These are phyloP conservation scores for Prorocentrum cordatum DNA, from an alignment of 169 alveolate genomes.

Conservation along the genomic window DNA sequence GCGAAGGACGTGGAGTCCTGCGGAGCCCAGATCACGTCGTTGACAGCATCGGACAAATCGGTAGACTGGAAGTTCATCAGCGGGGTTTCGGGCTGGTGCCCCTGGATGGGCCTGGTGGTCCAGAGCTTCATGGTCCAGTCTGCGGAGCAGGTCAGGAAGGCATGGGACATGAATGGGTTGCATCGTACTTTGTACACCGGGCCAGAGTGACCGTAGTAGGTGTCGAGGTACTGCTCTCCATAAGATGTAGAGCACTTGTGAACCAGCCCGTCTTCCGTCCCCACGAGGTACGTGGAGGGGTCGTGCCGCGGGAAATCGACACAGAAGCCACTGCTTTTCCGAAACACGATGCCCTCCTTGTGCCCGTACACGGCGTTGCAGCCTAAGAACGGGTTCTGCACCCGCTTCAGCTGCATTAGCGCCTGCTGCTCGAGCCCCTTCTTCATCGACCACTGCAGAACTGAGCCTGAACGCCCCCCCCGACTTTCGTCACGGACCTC, in stretches of 20 bases:
- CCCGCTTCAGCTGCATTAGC: slow-evolving; percentile 72
- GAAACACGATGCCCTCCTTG: slow-evolving; percentile 74
- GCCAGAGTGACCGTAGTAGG: slow-evolving; percentile 88
- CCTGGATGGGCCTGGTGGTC: slow-evolving; percentile 77
- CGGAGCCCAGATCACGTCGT: slow-evolving; percentile 58
- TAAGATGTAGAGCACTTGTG: slow-evolving; percentile 86
- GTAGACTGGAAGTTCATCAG: slow-evolving; percentile 50
- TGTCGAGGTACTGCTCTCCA: slow-evolving; percentile 85
- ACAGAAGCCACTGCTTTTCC: slow-evolving; percentile 86
- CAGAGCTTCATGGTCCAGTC: slow-evolving; percentile 90
- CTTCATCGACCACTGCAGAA: not conserved
- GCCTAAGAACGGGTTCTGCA: slow-evolving; percentile 59
- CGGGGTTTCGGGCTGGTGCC: slow-evolving; percentile 45
- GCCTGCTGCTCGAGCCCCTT: slow-evolving; percentile 58
- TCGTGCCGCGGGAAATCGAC: slow-evolving; percentile 81
- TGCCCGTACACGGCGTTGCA: slow-evolving; percentile 44
- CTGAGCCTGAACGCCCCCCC: no score
- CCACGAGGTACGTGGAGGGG: slow-evolving; percentile 83
- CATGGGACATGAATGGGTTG: slow-evolving; percentile 71
- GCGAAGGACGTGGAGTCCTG: slow-evolving; percentile 61
- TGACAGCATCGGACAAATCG: slow-evolving; percentile 45
- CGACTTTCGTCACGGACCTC: no score
- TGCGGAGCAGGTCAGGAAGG: slow-evolving; percentile 83
- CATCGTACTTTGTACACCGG: slow-evolving; percentile 82
- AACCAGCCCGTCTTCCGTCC: slow-evolving; percentile 84